These are phyloP conservation scores for Leishmania tarentolae DNA, from an alignment of 208 protist genomes.

Conservation along the genomic window DNA sequence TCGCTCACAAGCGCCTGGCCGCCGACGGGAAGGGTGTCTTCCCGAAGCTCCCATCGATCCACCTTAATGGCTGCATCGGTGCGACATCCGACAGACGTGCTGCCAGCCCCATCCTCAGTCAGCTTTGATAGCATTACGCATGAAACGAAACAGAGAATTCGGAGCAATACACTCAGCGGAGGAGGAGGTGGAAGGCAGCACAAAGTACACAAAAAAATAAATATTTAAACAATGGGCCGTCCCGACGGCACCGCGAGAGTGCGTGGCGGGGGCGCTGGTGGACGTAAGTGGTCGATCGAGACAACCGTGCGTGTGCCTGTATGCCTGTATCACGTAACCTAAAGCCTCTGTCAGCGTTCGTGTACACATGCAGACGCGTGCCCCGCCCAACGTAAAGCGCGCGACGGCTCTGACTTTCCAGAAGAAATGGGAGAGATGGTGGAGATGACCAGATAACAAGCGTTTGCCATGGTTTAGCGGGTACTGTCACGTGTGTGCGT, in stretches of 20 bases:
- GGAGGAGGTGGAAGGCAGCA: background rate
- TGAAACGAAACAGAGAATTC: conserved; percentile 12
- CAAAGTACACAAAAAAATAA: background rate
- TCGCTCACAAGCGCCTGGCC: conserved; percentile 65
- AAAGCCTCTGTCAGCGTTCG: background rate
- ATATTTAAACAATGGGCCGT: background rate
- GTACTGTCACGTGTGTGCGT: background rate
- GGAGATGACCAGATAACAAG: background rate
- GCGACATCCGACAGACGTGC: conserved; percentile 11
- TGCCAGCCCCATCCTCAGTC: conserved; percentile 2
- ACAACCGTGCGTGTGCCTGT: background rate
- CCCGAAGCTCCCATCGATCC: conserved; percentile 69
- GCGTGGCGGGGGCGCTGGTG: background rate
- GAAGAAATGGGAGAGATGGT: background rate
- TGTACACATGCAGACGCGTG: background rate
- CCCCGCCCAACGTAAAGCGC: background rate
- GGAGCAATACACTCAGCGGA: background rate
- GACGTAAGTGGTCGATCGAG: background rate
- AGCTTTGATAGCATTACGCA: conserved; percentile 21
- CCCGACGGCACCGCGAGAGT: background rate
- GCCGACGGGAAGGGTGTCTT: conserved; percentile 46
- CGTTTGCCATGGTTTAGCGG: background rate
- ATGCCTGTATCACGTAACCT: background rate
- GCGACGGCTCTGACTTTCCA: background rate
- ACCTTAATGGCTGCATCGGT: conserved; percentile 32